These are phyloP conservation scores for Umbellularia californica DNA, from an alignment of 164 flowering plant genomes.

Conservation along the genomic window DNA sequence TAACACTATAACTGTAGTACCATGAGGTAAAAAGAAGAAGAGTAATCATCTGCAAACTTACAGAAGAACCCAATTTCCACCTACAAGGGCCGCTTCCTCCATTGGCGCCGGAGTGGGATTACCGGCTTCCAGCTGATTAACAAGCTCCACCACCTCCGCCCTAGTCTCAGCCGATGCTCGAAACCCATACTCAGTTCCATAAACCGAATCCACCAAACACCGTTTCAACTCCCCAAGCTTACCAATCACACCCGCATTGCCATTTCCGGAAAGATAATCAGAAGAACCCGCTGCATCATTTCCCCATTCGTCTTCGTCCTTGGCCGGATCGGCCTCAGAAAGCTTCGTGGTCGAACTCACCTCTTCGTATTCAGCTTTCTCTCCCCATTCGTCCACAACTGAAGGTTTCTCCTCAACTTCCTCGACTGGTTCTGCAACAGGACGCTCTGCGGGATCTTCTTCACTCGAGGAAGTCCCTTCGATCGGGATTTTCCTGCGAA, in stretches of 20 bases:
- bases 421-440: neutral
- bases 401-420: neutral
- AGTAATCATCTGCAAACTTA: constrained; percentile 33
- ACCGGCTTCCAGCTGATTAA: constrained; percentile 67
- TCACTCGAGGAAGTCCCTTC: neutral
- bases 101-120: constrained; percentile 78
- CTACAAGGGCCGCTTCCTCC: constrained; percentile 51
- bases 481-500: neutral
- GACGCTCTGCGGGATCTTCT: neutral
- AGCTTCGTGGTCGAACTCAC: constrained; percentile 23
- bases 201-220: constrained; percentile 73
- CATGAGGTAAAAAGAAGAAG: neutral
- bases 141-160: constrained; percentile 81
- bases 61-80: constrained; percentile 90
- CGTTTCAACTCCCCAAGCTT: constrained; percentile 57
- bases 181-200: constrained; percentile 74
- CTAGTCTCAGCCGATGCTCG: constrained; percentile 62
- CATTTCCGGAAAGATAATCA: constrained; percentile 22
- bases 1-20: neutral
- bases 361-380: constrained; percentile 39
- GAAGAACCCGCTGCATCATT: constrained; percentile 12
- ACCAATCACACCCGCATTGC: constrained; percentile 20
- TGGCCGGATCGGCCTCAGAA: constrained; percentile 58
- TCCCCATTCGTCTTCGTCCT: constrained; percentile 84
- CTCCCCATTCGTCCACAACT: constrained; percentile 69